Conservation (phyloP, 768 basidiomycete species). For the Lactarius deliciosus region DNA sequence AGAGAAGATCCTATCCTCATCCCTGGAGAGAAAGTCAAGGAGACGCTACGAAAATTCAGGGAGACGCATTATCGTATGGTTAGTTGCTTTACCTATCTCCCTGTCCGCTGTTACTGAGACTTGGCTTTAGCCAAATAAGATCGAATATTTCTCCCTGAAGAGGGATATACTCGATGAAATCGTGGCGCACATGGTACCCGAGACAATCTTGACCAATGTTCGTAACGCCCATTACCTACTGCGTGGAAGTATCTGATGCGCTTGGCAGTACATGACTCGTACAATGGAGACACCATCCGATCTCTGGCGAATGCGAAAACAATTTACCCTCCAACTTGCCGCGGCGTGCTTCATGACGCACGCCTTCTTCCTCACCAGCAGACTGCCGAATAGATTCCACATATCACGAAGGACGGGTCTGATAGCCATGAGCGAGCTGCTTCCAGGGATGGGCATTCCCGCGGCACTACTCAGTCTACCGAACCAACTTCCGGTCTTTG, state of each 20-base stretch:
- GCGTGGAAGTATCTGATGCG: conserved; percentile 13
- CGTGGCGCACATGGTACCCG: conserved; percentile 82
- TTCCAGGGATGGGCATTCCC: conserved; percentile 59
- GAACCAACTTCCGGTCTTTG: conserved; percentile 58
- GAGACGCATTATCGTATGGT: conserved; percentile 45
- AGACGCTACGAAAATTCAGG: conserved; percentile 60
- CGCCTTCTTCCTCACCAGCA: conserved; percentile 77
- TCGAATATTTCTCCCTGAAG: conserved; percentile 67
- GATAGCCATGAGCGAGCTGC: conserved; percentile 89
- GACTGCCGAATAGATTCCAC: conserved; percentile 82
- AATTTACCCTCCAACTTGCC: conserved; percentile 89
- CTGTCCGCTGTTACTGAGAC: conserved; percentile 1
- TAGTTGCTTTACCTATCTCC: conserved; percentile 23
- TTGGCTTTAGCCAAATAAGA: conserved; percentile 50
- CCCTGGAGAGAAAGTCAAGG: conserved; percentile 81
- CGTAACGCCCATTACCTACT: conserved; percentile 27
- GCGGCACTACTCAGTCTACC: conserved; percentile 32
- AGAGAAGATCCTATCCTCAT: conserved; percentile 88
- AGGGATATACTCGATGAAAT: conserved; percentile 91
- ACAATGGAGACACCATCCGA: conserved; percentile 83
- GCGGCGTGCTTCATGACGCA: conserved; percentile 91
- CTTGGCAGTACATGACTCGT: conserved; percentile 78
- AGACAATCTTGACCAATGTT: conserved; percentile 82
- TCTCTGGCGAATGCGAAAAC: conserved; percentile 96
- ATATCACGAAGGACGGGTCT: conserved; percentile 86